These are phyloP conservation scores for Rubroboletus satanas DNA, from an alignment of 768 basidiomycete species.

Conservation along the genomic window DNA sequence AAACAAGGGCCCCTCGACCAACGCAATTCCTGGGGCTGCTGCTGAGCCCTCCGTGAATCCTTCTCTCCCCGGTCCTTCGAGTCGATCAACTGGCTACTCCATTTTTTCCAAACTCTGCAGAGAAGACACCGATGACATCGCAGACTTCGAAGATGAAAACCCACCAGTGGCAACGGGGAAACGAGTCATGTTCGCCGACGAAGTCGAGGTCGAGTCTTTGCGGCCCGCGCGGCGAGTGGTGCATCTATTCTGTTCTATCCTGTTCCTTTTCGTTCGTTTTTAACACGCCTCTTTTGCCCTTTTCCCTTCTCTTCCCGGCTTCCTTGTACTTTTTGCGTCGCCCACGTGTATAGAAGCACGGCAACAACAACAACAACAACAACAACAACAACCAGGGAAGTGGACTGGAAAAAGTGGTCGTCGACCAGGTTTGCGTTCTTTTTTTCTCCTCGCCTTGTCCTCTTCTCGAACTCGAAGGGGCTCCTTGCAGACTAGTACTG, in stretches of 20 bases:
- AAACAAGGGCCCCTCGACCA: constrained; percentile 9
- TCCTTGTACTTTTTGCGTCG: neutral
- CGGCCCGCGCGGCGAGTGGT: constrained; percentile 30
- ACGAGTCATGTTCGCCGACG: constrained; percentile 23
- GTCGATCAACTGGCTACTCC: constrained; percentile 21
- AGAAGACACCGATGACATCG: constrained; percentile 29
- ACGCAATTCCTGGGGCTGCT: constrained; percentile 3
- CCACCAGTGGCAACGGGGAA: constrained; percentile 20
- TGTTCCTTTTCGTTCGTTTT: neutral
- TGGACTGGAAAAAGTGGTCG: constrained; percentile 10
- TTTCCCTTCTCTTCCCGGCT: neutral
- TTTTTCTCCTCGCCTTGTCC: neutral
- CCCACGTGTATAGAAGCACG: constrained; percentile 20
- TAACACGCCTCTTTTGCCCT: neutral
- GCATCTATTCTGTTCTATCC: neutral
- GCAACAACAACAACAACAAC: constrained; percentile 22
- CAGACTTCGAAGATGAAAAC: constrained; percentile 20
- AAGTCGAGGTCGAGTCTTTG: constrained; percentile 17
- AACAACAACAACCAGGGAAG: too few relatives aligned
- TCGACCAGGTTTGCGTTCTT: constrained; percentile 23
- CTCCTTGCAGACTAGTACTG: constrained; percentile 5
- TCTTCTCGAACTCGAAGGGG: neutral
- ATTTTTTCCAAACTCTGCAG: constrained; percentile 25
- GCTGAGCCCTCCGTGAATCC: constrained; percentile 10
- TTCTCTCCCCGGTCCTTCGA: constrained; percentile 7